Base-by-base conservation (phyloP, 2,329 filamentous ascomycete species). In the Botryotinia calthae region DNA sequence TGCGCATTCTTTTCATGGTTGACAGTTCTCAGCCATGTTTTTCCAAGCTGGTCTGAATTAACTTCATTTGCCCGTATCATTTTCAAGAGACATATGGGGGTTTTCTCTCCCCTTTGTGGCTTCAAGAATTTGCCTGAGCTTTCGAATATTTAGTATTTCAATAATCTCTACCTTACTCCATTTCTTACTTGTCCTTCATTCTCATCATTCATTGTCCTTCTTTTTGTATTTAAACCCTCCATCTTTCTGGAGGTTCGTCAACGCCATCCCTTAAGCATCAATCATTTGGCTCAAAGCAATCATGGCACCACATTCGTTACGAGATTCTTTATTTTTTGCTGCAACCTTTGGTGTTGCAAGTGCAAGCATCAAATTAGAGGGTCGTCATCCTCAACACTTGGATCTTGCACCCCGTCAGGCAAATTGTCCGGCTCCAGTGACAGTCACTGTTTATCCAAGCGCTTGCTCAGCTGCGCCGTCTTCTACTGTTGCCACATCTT, bases 221-320 rank as follows among this genome's bases (percentile, higher is more conserved):
- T 65, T 58, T 71, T 66, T 37, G 42, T 40, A 56, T 54, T 71
- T 56, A 71, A 66, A 28, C 31, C 61, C 59, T 71, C 37, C 48
- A 65, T 58, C 46, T 14, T 51, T 51, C 44, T n/a, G 46, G 69
- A 66, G 58, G 22, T 64, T 56, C 28, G 46, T 56, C 59, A 25
- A 51, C 28, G 61, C 69, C 69, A 42, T 28, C 16, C 69, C 66
- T 71, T 40, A 71, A 71, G 69, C 59, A 71, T 71, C 69, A 66
- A 46, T 71, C 69, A 7, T 66, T 71, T 44, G 66, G 61, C 59
- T 66, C 42, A 61, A 71, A 66, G 69, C 46, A 71, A 71, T 34
- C 46, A 71, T 71, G 69, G 69, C 46, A 71, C 59, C 69, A 66
- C 69, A 28, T 65, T 71, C 69, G 46, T 66, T 71, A 64, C 66